Evolutionary conservation across 257 asterid species (phyloP).

Genomic region (Striga asiatica): DNA sequence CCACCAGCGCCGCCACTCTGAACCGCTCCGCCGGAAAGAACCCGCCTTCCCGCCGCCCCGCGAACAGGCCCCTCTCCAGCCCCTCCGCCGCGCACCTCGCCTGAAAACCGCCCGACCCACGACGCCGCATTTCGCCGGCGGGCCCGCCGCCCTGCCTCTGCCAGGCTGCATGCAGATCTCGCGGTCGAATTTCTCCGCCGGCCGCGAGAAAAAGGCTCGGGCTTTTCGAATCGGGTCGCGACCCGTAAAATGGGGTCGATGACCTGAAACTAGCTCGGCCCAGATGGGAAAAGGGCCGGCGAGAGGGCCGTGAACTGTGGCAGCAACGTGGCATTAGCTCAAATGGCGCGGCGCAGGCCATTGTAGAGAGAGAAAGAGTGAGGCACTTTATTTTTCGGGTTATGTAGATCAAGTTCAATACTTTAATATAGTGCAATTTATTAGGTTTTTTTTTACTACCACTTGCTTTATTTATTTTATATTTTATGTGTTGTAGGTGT

Average conservation of each 20-base stretch:
- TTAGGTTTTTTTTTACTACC: too few relatives aligned
- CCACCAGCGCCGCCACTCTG: constrained; percentile 80
- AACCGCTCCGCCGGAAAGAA: constrained; percentile 70
- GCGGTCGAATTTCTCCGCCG: constrained; percentile 15
- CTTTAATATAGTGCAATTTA: too few relatives aligned
- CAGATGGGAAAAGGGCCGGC: constrained; percentile 18
- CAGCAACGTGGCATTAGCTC: constrained; percentile 13
- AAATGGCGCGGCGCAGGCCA: constrained; percentile 40
- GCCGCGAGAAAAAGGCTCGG: too few relatives aligned
- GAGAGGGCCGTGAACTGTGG: constrained; percentile 9
- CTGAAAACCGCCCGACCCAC: constrained; percentile 10
- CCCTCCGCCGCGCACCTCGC: constrained; percentile 75
- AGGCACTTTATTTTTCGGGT: not conserved
- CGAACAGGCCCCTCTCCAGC: too few relatives aligned
- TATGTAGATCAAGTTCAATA: too few relatives aligned
- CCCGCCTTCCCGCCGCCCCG: constrained; percentile 40
- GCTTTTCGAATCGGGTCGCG: constrained; percentile 5
- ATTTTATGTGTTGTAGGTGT: too few relatives aligned
- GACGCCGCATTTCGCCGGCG: too few relatives aligned
- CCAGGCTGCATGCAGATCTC: too few relatives aligned
- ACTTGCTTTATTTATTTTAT: too few relatives aligned
- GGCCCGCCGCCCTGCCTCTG: too few relatives aligned
- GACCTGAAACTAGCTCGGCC: constrained; percentile 16
- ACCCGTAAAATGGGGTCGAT: constrained; percentile 20
- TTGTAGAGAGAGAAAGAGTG: not conserved